A percentile compares a stretch with the other conserved stretches of the same genome.
Conservation (phyloP, 2,329 filamentous ascomycete genomes). For the Elsinoe arachidis region DNA sequence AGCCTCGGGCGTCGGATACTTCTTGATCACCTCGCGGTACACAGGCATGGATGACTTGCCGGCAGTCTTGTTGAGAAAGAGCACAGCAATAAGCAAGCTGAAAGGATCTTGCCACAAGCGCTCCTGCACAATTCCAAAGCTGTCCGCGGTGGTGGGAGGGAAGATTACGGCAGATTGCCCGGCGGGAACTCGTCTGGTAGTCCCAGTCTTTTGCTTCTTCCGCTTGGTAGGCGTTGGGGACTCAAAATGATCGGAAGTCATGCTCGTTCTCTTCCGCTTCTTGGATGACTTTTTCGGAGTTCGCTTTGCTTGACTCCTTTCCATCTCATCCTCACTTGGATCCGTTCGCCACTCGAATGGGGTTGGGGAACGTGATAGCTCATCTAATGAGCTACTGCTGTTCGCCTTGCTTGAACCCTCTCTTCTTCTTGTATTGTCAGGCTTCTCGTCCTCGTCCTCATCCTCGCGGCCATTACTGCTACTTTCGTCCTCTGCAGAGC, state of each 20-base stretch:
- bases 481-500: not conserved
- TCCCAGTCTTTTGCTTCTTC: constrained; percentile 1
- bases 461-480: constrained; percentile 6
- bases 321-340: not conserved
- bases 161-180: constrained; percentile 48
- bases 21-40: constrained; percentile 58
- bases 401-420: not conserved
- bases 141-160: constrained; percentile 52
- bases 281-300: constrained; percentile 9
- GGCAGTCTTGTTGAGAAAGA: constrained; percentile 74
- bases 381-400: not conserved
- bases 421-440: not conserved
- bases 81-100: constrained; percentile 67
- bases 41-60: constrained; percentile 67
- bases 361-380: not conserved
- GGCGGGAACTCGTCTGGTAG: constrained; percentile 17
- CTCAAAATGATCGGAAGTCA: constrained; percentile 27
- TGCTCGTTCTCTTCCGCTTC: constrained; percentile 27
- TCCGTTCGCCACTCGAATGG: constrained; percentile 1
- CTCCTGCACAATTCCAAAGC: constrained; percentile 80
- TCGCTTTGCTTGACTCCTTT: not conserved
- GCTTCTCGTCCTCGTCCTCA: constrained; percentile 9
- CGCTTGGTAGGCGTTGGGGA: constrained; percentile 19
- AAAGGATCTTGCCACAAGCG: constrained; percentile 67
- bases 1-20: constrained; percentile 57